Evolutionary conservation across 2,329 filamentous ascomycete species (phyloP).

Genomic region (Calcarisporium arbuscula): DNA sequence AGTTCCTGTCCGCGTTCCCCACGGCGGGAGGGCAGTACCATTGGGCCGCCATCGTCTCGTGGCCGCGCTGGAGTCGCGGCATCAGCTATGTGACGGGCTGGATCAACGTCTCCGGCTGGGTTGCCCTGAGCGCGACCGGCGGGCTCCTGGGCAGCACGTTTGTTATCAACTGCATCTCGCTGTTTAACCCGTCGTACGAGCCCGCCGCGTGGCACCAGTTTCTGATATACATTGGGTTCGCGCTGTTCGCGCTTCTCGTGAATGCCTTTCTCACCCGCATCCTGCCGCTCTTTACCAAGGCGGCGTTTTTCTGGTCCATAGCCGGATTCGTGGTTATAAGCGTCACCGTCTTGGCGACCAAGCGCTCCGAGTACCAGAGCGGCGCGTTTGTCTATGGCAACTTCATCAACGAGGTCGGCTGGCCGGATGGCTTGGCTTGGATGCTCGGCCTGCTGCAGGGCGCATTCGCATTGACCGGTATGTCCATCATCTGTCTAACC

Average conservation of each 20-base stretch:
- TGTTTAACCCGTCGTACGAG: slow-evolving; percentile 53
- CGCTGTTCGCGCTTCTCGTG: slow-evolving; percentile 52
- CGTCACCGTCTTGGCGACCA: slow-evolving; percentile 61
- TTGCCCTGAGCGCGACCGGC: slow-evolving; percentile 61
- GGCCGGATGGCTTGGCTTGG: slow-evolving; percentile 62
- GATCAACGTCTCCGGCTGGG: slow-evolving; percentile 69
- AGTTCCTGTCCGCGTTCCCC: slow-evolving; percentile 62
- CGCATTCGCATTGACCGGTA: slow-evolving; percentile 38
- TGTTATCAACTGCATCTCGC: slow-evolving; percentile 56
- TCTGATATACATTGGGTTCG: slow-evolving; percentile 63
- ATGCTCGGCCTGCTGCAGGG: slow-evolving; percentile 48
- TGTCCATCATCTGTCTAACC: background rate
- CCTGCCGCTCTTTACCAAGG: slow-evolving; percentile 60
- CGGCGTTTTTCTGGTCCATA: slow-evolving; percentile 66
- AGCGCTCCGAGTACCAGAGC: slow-evolving; percentile 58
- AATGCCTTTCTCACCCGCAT: slow-evolving; percentile 55
- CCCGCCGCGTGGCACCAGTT: slow-evolving; percentile 65
- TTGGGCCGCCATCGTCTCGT: slow-evolving; percentile 62
- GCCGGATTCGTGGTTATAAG: slow-evolving; percentile 63
- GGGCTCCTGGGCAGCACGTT: slow-evolving; percentile 62
- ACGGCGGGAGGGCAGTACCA: slow-evolving; percentile 61
- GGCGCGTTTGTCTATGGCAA: slow-evolving; percentile 59
- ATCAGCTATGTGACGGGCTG: slow-evolving; percentile 67
- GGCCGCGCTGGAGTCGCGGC: slow-evolving; percentile 52
- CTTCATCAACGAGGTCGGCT: slow-evolving; percentile 63